These are phyloP conservation scores for Xylaria cubensis DNA, from an alignment of 495 filamentous ascomycete species.

Conservation along the genomic window DNA sequence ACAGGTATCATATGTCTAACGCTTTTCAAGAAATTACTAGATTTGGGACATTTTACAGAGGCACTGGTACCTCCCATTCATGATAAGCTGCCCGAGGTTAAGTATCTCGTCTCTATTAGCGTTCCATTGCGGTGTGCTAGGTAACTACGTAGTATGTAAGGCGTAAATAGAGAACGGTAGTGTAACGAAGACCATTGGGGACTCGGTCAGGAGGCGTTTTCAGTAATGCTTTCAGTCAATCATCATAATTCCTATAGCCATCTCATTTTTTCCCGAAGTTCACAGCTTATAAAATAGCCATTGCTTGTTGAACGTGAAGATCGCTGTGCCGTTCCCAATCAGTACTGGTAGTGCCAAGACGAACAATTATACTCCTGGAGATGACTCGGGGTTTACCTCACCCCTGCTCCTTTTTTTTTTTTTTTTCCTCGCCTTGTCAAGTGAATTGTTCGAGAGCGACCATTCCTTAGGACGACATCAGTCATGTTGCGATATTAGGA, in stretches of 20 bases:
- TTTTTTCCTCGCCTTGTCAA: not conserved
- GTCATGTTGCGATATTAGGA: conserved; percentile 5
- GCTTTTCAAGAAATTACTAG: not conserved
- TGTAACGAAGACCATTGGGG: not conserved
- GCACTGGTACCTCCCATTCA: not conserved
- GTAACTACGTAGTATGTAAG: not conserved
- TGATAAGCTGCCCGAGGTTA: not conserved
- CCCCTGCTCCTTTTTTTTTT: not conserved
- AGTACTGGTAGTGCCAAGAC: not conserved
- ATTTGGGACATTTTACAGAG: not conserved
- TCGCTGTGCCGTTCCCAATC: not conserved
- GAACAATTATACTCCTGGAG: too few relatives aligned
- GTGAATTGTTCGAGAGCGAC: conserved; percentile 6
- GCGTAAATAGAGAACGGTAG: not conserved
- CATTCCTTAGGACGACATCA: not conserved
- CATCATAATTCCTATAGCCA: not conserved
- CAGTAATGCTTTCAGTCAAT: not conserved
- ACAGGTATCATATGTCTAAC: not conserved
- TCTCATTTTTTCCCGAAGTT: not conserved
- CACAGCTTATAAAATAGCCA: not conserved
- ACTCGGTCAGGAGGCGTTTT: not conserved
- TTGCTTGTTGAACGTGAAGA: not conserved
- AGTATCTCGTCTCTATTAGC: not conserved
- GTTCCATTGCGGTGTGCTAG: not conserved
- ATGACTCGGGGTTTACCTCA: not conserved